phyloP scores from a whole-genome alignment of 768 basidiomycete genomes.

The Mrakia gelida region DNA sequence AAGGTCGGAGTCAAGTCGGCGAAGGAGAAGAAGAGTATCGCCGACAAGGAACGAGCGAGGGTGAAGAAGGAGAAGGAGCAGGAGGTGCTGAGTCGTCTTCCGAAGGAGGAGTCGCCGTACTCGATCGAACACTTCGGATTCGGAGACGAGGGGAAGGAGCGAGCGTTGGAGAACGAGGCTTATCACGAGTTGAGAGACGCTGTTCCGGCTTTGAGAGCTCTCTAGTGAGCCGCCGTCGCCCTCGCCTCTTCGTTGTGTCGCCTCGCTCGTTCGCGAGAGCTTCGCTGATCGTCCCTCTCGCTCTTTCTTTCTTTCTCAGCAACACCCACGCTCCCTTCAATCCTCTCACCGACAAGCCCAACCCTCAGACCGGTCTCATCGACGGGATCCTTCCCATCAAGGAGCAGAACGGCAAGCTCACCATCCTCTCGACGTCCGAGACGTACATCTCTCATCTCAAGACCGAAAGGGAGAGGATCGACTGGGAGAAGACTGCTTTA shows the following conservation, averaged over 20 bases:
- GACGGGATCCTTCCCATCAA: not conserved
- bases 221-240: not conserved
- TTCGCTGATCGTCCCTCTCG: not conserved
- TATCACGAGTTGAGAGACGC: not conserved
- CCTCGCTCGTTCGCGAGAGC: not conserved
- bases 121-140: not conserved
- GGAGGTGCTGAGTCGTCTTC: not conserved
- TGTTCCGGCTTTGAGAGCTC: not conserved
- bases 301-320: not conserved
- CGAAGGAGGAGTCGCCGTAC: not conserved
- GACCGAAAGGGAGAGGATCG: not conserved
- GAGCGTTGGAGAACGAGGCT: not conserved
- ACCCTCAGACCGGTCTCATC: not conserved
- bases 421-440: not conserved
- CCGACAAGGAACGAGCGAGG: not conserved
- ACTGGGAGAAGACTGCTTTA: not conserved
- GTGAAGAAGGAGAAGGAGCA: not conserved
- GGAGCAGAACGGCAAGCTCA: not conserved
- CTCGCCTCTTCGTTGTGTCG: not conserved
- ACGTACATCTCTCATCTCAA: not conserved
- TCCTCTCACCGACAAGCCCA: not conserved
- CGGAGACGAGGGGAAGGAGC: not conserved
- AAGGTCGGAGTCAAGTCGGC: slow-evolving; percentile 6
- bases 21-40: not conserved
- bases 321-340: slow-evolving; percentile 4